phyloP scores from a whole-genome alignment of 2,329 filamentous ascomycete genomes.

The Orbilia quercus region DNA sequence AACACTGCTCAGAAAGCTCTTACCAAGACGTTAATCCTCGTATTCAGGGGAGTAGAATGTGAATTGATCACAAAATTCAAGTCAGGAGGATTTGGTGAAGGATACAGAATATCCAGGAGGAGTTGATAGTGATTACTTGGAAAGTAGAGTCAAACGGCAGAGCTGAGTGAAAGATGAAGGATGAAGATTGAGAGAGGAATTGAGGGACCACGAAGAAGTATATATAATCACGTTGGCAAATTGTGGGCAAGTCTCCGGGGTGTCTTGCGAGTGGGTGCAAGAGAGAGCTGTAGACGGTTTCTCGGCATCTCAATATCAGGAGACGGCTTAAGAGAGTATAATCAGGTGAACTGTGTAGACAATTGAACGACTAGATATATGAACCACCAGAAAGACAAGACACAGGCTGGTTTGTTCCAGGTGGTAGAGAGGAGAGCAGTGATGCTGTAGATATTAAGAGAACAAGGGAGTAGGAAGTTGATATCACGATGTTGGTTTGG shows the following conservation, averaged over 20 bases:
- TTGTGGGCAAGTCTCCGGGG: not conserved
- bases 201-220: not conserved
- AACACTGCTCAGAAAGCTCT: not conserved
- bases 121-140: not conserved
- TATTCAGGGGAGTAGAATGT: too few species aligned
- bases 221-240: not conserved
- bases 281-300: not conserved
- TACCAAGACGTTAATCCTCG: not conserved
- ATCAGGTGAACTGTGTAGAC: not conserved
- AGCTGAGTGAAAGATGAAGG: not conserved
- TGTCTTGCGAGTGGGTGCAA: not conserved
- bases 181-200: constrained; percentile 3
- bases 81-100: too few species aligned
- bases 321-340: not conserved
- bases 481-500: not conserved
- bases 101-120: too few species aligned
- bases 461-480: not conserved
- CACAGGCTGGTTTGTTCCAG: not conserved
- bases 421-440: too few species aligned
- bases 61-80: too few species aligned
- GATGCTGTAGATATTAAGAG: not conserved
- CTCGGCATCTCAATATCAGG: constrained; percentile 28
- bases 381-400: not conserved
- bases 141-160: not conserved
- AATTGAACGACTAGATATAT: not conserved